A percentile compares a stretch with the other conserved stretches of the same genome.
phyloP scores from a whole-genome alignment of 768 basidiomycete genomes.

The Neoboletus brunneissimus region DNA sequence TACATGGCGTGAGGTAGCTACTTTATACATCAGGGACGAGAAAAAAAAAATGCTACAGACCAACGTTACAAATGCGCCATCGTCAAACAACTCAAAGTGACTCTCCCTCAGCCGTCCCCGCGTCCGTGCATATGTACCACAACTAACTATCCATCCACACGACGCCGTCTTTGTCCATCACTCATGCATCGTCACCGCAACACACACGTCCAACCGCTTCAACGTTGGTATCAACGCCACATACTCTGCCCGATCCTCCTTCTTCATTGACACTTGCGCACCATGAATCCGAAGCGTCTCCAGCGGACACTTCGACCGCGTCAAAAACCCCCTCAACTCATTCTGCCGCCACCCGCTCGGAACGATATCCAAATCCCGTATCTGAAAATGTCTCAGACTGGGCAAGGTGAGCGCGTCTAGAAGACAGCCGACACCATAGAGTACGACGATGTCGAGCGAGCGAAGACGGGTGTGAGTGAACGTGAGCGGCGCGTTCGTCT shows the following conservation, averaged over 20 bases:
- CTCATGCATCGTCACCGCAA: conserved; percentile 7
- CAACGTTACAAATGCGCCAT: neutral
- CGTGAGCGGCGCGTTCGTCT: neutral
- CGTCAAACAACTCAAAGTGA: neutral
- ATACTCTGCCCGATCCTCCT: conserved; percentile 14
- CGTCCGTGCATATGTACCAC: neutral
- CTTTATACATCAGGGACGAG: neutral
- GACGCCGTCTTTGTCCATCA: neutral
- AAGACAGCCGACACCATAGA: conserved; percentile 3
- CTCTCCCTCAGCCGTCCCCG: no score
- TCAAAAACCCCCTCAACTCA: conserved; percentile 17
- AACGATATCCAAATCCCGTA: conserved; percentile 16
- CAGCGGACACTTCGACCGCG: conserved; percentile 21
- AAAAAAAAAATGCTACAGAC: neutral
- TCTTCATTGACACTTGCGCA: conserved; percentile 8
- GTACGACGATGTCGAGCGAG: conserved; percentile 8
- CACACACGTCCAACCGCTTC: conserved; percentile 13
- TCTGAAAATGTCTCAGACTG: conserved; percentile 5
- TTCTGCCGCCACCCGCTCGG: conserved; percentile 14
- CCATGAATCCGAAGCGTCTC: conserved; percentile 17
- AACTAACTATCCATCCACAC: neutral
- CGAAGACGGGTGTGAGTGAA: conserved; percentile 16
- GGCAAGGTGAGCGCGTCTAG: conserved; percentile 17
- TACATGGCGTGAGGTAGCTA: neutral
- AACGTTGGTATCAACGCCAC: conserved; percentile 18